A percentile compares a stretch with the other conserved stretches of the same genome.
Conservation (phyloP, 1,284 basidiomycete species). For the Cutaneotrichosporon sp. region DNA sequence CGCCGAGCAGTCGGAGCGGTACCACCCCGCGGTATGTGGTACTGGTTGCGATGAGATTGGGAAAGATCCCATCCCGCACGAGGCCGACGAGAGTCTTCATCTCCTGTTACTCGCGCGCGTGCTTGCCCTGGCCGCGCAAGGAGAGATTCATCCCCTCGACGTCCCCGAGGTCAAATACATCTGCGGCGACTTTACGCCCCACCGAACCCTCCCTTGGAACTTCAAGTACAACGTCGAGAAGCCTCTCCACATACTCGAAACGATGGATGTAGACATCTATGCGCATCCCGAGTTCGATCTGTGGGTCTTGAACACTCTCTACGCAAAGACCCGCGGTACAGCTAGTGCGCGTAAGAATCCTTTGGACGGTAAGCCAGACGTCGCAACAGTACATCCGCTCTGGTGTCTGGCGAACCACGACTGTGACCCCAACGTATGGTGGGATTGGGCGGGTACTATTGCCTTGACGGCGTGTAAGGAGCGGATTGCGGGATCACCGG, state of each 20-base stretch:
- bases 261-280: conserved; percentile 24
- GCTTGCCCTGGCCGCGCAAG: conserved; percentile 20
- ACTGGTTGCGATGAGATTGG: conserved; percentile 21
- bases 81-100: conserved; percentile 21
- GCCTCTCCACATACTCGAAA: conserved; percentile 22
- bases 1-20: conserved; percentile 19
- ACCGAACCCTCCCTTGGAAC: conserved; percentile 17
- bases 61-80: conserved; percentile 17
- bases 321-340: conserved; percentile 24
- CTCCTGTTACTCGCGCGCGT: conserved; percentile 21
- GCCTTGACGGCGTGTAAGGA: conserved; percentile 10
- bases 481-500: conserved; percentile 8
- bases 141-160: conserved; percentile 18
- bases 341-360: conserved; percentile 21
- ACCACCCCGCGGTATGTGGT: conserved; percentile 25
- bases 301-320: conserved; percentile 25
- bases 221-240: conserved; percentile 25
- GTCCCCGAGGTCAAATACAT: conserved; percentile 24
- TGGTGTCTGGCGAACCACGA: conserved; percentile 27
- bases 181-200: conserved; percentile 22
- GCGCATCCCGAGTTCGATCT: conserved; percentile 16
- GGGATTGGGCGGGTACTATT: conserved; percentile 24
- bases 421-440: conserved; percentile 25
- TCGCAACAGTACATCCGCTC: conserved; percentile 23
- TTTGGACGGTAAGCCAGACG: conserved; percentile 20